A percentile compares a stretch with the other conserved stretches of the same genome.
These are phyloP conservation scores for Quercus agrifolia DNA, from an alignment of 306 rosid species.

Conservation along the genomic window DNA sequence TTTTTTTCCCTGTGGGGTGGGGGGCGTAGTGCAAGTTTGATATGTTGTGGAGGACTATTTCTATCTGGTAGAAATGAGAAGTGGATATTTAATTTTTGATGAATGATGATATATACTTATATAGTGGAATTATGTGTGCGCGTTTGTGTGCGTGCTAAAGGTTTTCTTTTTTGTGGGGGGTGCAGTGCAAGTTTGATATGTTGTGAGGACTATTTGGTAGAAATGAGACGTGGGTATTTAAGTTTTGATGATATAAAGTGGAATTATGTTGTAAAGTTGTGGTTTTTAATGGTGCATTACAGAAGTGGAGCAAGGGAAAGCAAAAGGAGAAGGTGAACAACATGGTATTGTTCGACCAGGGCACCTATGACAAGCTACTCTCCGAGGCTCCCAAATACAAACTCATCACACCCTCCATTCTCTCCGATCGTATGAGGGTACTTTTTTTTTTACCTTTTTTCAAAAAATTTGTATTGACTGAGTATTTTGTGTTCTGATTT, in stretches of 20 bases:
- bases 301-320: conserved; percentile 83
- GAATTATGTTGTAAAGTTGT: no score
- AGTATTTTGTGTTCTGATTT: neutral
- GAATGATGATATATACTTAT: no score
- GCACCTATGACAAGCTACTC: conserved; percentile 52
- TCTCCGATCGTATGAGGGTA: conserved; percentile 70
- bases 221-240: neutral
- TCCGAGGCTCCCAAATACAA: conserved; percentile 67
- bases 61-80: no score
- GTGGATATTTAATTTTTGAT: no score
- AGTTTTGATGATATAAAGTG: no score
- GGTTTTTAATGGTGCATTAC: conserved; percentile 9
- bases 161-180: neutral
- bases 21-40: no score
- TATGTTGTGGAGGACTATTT: no score
- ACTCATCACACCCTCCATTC: conserved; percentile 65
- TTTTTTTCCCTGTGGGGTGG: neutral
- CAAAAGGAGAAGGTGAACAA: conserved; percentile 79
- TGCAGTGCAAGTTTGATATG: neutral
- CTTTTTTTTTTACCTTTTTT: neutral
- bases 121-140: no score
- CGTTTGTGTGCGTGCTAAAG: no score
- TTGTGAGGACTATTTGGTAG: neutral
- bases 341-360: conserved; percentile 66
- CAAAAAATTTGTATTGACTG: neutral